Evolutionary conservation across 176 grass and related monocot species (phyloP), one percentile per base, ranked within the genome.

Genomic region (Aegilops tauschii): DNA sequence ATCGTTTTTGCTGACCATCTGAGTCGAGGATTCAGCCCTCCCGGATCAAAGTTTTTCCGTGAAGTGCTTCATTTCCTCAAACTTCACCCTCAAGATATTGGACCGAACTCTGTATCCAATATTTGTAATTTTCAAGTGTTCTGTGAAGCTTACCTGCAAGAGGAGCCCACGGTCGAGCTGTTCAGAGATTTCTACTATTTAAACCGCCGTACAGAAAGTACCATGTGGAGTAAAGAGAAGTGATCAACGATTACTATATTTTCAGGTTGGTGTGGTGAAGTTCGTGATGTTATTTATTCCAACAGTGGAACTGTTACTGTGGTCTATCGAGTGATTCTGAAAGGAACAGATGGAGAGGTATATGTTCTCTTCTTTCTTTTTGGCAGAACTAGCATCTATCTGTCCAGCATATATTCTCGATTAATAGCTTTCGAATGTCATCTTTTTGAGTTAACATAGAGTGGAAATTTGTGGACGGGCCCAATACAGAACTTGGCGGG

Each of bases 261-360:
- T 85, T 79, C 84, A 97, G 95, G 95, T 78, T 97, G 95, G 95
- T 97, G 95, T 72, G 95, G 95, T 79, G 95, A 97, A 95, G 87
- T 97, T 71, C 87, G 95, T 29, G 76, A 93, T 88, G 93, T 97
- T 69, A 93, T 85, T 47, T 95, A 93, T 87, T 93, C 85, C 28
- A 83, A 90, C 14, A 81, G 84, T 81, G 95, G 93, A 84, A 90
- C 81, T 86, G 92, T 97, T 37, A 97, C 95, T 10, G 95, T 97
- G 80, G 87, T 95, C 28, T 97, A 97, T 85, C 93, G 95, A 20
- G 87, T 97, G 73, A 92, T 92, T 78, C 90, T 97, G 44, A 86
- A 84, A 86, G 95, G 93, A 95, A 95, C 81, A 3, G 95, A 97
- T 78, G 95, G 92, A 90, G 95, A 95, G 95, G 95, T 97, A 92